Evolutionary conservation across 306 rosid genomes (phyloP).

Genomic region (Bauhinia variegata): DNA sequence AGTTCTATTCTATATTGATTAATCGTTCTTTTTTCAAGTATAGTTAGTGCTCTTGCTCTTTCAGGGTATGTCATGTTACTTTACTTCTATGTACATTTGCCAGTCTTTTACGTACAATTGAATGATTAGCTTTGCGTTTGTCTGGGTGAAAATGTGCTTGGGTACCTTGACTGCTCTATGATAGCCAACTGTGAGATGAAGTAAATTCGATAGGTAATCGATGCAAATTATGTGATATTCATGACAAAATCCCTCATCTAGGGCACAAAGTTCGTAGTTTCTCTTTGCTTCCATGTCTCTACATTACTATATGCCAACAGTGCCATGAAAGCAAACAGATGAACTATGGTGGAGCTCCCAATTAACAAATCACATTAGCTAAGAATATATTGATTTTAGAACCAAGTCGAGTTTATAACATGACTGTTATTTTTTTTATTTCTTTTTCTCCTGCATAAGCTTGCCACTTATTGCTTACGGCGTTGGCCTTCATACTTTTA

Average conservation of each 20-base stretch:
- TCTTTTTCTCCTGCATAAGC: constrained; percentile 1
- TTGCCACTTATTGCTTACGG: constrained; percentile 26
- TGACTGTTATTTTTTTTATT: not conserved
- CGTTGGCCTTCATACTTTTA: not conserved
- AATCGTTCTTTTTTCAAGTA: not conserved
- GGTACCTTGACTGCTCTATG: constrained; percentile 11
- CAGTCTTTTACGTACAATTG: not conserved
- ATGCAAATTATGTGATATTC: not conserved
- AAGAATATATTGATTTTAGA: not conserved
- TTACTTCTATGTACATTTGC: not conserved
- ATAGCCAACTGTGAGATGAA: not conserved
- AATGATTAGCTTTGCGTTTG: not conserved
- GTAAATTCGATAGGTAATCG: constrained; percentile 2
- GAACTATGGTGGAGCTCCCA: too few species aligned
- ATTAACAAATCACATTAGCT: too few species aligned
- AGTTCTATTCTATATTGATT: not conserved
- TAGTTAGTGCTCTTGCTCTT: not conserved
- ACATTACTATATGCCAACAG: too few species aligned
- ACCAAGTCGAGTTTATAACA: constrained; percentile 1
- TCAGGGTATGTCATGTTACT: not conserved
- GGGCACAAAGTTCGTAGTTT: too few species aligned
- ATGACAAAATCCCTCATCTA: too few species aligned
- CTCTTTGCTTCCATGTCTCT: too few species aligned
- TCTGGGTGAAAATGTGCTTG: constrained; percentile 10
- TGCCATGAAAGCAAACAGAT: too few species aligned